Evolutionary conservation across 495 filamentous ascomycete species (phyloP).

Genomic region (Xylaria bambusicola): DNA sequence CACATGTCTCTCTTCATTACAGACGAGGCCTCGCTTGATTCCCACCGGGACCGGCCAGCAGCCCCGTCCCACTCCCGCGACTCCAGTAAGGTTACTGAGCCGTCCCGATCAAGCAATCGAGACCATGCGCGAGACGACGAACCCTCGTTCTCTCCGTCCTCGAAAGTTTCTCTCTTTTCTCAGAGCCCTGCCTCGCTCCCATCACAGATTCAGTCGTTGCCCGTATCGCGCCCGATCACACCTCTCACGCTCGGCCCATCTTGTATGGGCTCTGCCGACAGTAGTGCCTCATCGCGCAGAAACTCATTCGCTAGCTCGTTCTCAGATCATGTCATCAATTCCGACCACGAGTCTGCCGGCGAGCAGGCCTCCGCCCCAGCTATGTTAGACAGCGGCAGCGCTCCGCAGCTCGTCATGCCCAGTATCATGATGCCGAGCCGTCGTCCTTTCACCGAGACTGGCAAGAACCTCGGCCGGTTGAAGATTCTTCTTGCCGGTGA

Average conservation of each 20-base stretch:
- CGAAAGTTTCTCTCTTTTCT: conserved; percentile 26
- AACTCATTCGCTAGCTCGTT: conserved; percentile 52
- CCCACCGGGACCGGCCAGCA: conserved; percentile 38
- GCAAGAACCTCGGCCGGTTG: conserved; percentile 79
- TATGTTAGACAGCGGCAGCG: conserved; percentile 55
- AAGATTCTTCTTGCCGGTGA: conserved; percentile 88
- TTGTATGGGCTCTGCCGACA: conserved; percentile 47
- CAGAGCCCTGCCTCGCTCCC: conserved; percentile 35
- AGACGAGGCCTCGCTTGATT: conserved; percentile 54
- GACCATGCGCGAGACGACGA: conserved; percentile 24
- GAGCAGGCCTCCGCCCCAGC: conserved; percentile 26
- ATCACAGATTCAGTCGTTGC: conserved; percentile 31
- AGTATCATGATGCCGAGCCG: conserved; percentile 93
- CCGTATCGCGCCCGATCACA: conserved; percentile 55
- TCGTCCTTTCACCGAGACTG: conserved; percentile 85
- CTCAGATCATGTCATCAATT: conserved; percentile 54
- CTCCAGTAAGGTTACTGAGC: conserved; percentile 29
- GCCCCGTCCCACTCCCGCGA: conserved; percentile 37
- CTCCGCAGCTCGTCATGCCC: conserved; percentile 95
- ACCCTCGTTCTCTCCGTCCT: conserved; percentile 20
- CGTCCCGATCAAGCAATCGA: conserved; percentile 24
- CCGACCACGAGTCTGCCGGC: conserved; percentile 52
- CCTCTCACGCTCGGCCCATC: conserved; percentile 55
- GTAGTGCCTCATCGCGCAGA: conserved; percentile 56
- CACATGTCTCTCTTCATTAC: conserved; percentile 60